Base-by-base conservation (phyloP, 1,284 basidiomycete genomes). In the Heliocybe sulcata region DNA sequence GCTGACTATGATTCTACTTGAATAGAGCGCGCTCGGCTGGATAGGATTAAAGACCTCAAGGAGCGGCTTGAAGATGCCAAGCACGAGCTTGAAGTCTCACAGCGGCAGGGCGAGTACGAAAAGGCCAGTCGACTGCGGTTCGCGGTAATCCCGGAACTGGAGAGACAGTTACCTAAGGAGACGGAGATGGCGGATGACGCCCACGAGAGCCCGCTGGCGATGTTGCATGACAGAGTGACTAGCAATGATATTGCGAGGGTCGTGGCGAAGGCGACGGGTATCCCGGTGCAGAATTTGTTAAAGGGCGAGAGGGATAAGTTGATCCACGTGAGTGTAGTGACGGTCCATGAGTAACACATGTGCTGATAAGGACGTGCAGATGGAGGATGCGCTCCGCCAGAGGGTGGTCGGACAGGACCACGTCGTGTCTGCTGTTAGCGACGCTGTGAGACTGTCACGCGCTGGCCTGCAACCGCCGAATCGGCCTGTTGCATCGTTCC, bases 361-460 rank as follows among this genome's bases (percentile, higher is more conserved):
- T n/a, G n/a, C n/a, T n/a, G n/a, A n/a, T n/a, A n/a, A n/a, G n/a
- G n/a, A n/a, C n/a, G n/a, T 50, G 4, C 61, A 92, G 89, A 93
- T 98, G 88, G 95, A 97, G 67, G 84, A 91, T 33, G 73, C 79
- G 1, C 76, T 98, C 26, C 76, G 77, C 27, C 66, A 81, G 56
- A 82, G 91, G 0, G 90, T 98, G 14, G 87, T 97, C 3, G 94
- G 94, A 0, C 94, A 98, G 68, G 89, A 94, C 60, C 83, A 92
- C 59, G 90, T 92, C 35, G 79, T 98, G 14, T 67, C 77, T 1
- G 80, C 91, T 6, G 83, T 97, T 60, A 86, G 88, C 56, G 90
- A 96, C 61, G 92, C 94, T 12, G 90, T 98, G 23, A 82, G 93
- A 10, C 87, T 97, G 51, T 95, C 92, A 26, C 83, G 94, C 48